Evolutionary conservation across 2,329 filamentous ascomycete genomes (phyloP).

Genomic region (Phialocephala subalpina): DNA sequence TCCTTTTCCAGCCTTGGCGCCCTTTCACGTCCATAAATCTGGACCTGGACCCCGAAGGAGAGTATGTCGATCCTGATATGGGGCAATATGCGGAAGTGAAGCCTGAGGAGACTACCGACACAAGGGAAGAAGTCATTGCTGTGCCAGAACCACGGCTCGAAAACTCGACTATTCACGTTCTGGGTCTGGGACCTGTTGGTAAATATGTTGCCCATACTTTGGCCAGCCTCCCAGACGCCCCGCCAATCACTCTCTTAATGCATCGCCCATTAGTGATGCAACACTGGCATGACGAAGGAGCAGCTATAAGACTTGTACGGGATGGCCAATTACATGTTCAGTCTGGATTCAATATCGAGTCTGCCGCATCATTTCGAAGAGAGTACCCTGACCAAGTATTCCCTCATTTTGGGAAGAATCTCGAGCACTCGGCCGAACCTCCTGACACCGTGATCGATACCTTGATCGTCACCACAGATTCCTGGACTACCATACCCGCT

Average conservation of each 20-base stretch:
- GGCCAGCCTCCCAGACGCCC: constrained; percentile 61
- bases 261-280: constrained; percentile 54
- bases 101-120: background rate
- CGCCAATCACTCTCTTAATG: constrained; percentile 70
- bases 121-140: background rate
- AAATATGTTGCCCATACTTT: constrained; percentile 72
- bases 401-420: constrained; percentile 39
- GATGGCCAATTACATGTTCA: constrained; percentile 49
- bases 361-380: constrained; percentile 28
- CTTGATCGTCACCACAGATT: constrained; percentile 73
- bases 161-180: constrained; percentile 61
- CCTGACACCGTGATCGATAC: constrained; percentile 63
- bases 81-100: background rate
- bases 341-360: constrained; percentile 44
- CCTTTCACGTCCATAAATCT: constrained; percentile 1
- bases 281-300: constrained; percentile 55
- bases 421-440: constrained; percentile 40
- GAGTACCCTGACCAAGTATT: constrained; percentile 20
- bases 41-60: constrained; percentile 5
- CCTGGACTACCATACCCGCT: constrained; percentile 62
- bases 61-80: constrained; percentile 10
- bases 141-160: background rate
- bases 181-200: constrained; percentile 71
- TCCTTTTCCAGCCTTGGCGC: constrained; percentile 7
- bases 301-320: constrained; percentile 55